These are phyloP conservation scores for Flaveria trinervia DNA, from an alignment of 129 eudicot species.

Conservation along the genomic window DNA sequence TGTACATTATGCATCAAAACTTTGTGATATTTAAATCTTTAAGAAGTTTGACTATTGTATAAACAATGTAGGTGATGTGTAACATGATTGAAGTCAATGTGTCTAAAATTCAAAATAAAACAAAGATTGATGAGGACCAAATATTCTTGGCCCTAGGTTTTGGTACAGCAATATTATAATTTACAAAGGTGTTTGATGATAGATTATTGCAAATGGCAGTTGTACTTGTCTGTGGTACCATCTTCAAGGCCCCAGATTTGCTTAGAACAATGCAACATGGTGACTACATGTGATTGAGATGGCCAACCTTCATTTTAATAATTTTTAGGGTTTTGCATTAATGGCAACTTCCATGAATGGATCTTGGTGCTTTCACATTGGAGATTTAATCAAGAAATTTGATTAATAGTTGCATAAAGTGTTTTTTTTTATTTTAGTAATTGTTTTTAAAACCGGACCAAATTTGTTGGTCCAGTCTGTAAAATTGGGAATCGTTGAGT, in stretches of 20 bases:
- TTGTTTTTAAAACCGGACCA: not conserved
- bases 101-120: conserved; percentile 25
- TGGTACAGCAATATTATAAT: conserved; percentile 40
- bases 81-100: conserved; percentile 37
- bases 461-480: not conserved
- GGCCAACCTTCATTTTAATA: conserved; percentile 37
- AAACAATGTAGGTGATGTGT: conserved; percentile 33
- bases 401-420: conserved; percentile 23
- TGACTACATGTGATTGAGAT: conserved; percentile 42
- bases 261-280: conserved; percentile 39
- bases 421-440: not conserved
- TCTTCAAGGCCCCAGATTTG: conserved; percentile 32
- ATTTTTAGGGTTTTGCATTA: conserved; percentile 35
- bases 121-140: conserved; percentile 40
- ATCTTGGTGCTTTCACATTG: conserved; percentile 37
- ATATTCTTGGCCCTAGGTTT: conserved; percentile 42
- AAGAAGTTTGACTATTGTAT: not conserved
- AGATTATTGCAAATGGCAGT: conserved; percentile 43
- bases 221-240: conserved; percentile 46
- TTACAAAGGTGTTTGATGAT: conserved; percentile 21
- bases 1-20: not conserved
- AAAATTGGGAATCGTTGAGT: not conserved
- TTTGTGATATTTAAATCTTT: not conserved
- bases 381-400: conserved; percentile 36
- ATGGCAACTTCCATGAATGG: conserved; percentile 31